These are phyloP conservation scores for Parachaetomium inaequale DNA, from an alignment of 495 filamentous ascomycete species.

Conservation along the genomic window DNA sequence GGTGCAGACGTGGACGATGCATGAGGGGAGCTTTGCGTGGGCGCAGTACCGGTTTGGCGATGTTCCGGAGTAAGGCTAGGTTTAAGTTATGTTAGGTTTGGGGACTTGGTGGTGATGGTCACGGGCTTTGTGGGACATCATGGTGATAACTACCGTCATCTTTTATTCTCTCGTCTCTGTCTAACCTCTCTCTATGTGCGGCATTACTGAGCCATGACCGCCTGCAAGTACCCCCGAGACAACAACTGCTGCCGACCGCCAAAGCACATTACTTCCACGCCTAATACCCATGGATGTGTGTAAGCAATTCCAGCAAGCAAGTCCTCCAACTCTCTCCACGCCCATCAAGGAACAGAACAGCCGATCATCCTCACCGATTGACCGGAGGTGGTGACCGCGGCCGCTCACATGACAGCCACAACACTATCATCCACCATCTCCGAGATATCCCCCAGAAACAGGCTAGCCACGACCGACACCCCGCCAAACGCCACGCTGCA, in stretches of 20 bases:
- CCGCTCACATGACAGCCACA: slow-evolving; percentile 55
- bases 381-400: too few relatives aligned
- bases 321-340: not conserved
- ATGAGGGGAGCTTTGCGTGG: slow-evolving; percentile 69
- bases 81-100: not conserved
- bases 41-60: slow-evolving; percentile 72
- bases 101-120: too few relatives aligned
- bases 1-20: slow-evolving; percentile 60
- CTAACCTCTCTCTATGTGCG: not conserved
- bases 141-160: not conserved
- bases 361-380: not conserved
- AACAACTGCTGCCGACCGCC: not conserved
- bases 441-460: slow-evolving; percentile 61
- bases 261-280: not conserved
- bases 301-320: not conserved
- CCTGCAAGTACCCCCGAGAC: not conserved
- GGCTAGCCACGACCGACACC: slow-evolving; percentile 58
- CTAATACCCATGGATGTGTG: not conserved
- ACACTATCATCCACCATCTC: slow-evolving; percentile 67
- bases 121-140: too few relatives aligned
- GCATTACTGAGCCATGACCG: not conserved
- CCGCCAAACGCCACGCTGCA: slow-evolving; percentile 64
- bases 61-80: slow-evolving; percentile 28
- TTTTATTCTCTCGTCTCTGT: not conserved
- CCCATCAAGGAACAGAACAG: too few relatives aligned